Conservation (phyloP, 1,284 basidiomycete species). For the Cryptococcus wingfieldii region DNA sequence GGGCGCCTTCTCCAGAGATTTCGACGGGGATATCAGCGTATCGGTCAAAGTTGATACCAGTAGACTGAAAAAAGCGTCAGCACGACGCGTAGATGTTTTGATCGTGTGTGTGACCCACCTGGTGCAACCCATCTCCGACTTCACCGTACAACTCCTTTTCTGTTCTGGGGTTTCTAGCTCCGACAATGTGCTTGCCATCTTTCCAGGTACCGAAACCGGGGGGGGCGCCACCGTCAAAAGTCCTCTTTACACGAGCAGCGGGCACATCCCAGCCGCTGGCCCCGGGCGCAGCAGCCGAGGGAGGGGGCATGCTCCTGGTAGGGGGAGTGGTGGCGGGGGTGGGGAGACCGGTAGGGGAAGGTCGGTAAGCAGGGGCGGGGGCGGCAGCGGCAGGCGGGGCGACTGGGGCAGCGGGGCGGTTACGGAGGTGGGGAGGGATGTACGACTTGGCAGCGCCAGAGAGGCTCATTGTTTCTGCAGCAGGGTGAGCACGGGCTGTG, state of each 20-base stretch:
- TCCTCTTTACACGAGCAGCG: conserved; percentile 29
- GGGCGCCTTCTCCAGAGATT: conserved; percentile 90
- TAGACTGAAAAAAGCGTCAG: conserved; percentile 62
- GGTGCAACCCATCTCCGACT: conserved; percentile 61
- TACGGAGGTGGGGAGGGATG: conserved; percentile 84
- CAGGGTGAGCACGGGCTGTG: background rate
- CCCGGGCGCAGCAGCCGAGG: conserved; percentile 52
- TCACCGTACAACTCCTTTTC: conserved; percentile 98
- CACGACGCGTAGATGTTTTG: background rate
- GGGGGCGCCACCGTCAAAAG: conserved; percentile 54
- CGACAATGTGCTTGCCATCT: conserved; percentile 80
- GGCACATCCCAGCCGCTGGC: conserved; percentile 55
- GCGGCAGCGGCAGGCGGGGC: conserved; percentile 20
- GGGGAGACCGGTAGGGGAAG: conserved; percentile 39
- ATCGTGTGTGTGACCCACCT: conserved; percentile 31
- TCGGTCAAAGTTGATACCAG: conserved; percentile 99
- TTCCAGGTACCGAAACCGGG: conserved; percentile 80
- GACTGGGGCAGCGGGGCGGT: conserved; percentile 21
- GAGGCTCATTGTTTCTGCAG: conserved; percentile 29
- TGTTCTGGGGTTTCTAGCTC: conserved; percentile 73
- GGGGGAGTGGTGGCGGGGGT: conserved; percentile 44
- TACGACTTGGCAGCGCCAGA: conserved; percentile 53
- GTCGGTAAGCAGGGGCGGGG: conserved; percentile 31
- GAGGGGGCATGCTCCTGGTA: conserved; percentile 55
- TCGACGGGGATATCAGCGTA: conserved; percentile 99